A percentile compares a stretch with the other conserved stretches of the same genome.
These are phyloP conservation scores for Penicillium steckii DNA, from an alignment of 495 filamentous ascomycete genomes.

Conservation along the genomic window DNA sequence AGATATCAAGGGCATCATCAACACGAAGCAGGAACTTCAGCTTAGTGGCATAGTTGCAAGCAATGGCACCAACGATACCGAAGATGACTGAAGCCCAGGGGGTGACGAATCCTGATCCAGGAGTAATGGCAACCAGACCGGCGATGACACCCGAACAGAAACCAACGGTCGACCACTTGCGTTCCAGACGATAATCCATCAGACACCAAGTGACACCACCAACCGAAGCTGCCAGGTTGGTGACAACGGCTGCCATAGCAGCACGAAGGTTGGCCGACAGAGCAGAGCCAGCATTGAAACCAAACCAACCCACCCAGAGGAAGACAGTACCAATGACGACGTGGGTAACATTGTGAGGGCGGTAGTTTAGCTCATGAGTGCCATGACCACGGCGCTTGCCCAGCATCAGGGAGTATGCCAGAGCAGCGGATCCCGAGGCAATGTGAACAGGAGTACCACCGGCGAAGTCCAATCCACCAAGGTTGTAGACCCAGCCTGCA, in stretches of 20 bases:
- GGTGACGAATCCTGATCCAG: conserved; percentile 87
- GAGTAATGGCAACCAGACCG: conserved; percentile 90
- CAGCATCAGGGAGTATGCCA: conserved; percentile 82
- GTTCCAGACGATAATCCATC: conserved; percentile 89
- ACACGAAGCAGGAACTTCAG: conserved; percentile 85
- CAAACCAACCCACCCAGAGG: conserved; percentile 99
- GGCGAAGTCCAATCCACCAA: conserved; percentile 93
- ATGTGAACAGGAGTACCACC: conserved; percentile 98
- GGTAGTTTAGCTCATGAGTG: conserved; percentile 90
- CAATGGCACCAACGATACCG: conserved; percentile 76
- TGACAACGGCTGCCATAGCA: conserved; percentile 58
- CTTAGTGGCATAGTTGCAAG: conserved; percentile 96
- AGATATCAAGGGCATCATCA: conserved; percentile 93
- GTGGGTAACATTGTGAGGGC: conserved; percentile 96
- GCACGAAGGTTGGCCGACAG: conserved; percentile 82
- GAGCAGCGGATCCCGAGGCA: conserved; percentile 81
- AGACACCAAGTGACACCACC: conserved; percentile 96
- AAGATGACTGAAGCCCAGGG: conserved; percentile 90
- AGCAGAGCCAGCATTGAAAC: conserved; percentile 96
- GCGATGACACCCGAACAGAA: conserved; percentile 95
- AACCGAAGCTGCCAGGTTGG: conserved; percentile 56
- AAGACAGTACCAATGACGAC: conserved; percentile 97
- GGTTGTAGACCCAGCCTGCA: conserved; percentile 74
- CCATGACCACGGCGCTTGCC: conserved; percentile 82
- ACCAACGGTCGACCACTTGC: conserved; percentile 95